Base-by-base conservation (phyloP, 257 asterid species). In the Solanum lycopersicoides region DNA sequence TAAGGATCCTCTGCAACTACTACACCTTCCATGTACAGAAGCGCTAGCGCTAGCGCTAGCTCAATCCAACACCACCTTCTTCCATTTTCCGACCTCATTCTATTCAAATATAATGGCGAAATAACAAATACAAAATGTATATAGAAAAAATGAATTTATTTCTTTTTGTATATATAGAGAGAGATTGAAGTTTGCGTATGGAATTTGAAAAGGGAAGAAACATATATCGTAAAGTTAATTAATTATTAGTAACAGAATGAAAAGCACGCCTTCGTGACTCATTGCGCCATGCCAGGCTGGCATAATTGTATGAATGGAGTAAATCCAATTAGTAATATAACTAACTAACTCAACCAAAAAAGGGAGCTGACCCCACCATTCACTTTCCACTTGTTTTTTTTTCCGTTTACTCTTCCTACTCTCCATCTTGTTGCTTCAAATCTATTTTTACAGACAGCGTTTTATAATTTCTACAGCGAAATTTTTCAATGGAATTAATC, bases 1-100 rank as follows among this genome's bases (percentile, higher is more conserved):
- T 95, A 94, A 45, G 98, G 98, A 87, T 91, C 89, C 4, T 93
- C 98, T 6, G 90, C 96, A 11, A 86, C 63, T 30, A 66, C 92
- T 16, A 87, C 21, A 60, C 83, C 83, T 7, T 89, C 47, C 86
- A 92, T 44, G 41, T 3, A 82, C 28, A 82, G 69, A 5, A 47
- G 23, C 7, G 0, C 44, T 41, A 41, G 44, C 12, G 44, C 13
- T 3, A 16, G 25, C 25, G 28, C 66, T 3, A 16, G 25, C 25
- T 16, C 66, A 30, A 47, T 34, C 25, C 68, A 6, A 80, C 85
- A 80, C 85, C 85, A 9, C 5, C 16, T 80, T 45, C 85, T 47
- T 28, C 85, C 85, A 9, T 30, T 74, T 72, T 25, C 39, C 71
- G 39, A 56, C 90, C 90, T 85, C 94, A 91, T 90, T 59, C 32